Evolutionary conservation across 371 early-diverging fungal genomes (phyloP).

Genomic region (Mucor plumbeus): DNA sequence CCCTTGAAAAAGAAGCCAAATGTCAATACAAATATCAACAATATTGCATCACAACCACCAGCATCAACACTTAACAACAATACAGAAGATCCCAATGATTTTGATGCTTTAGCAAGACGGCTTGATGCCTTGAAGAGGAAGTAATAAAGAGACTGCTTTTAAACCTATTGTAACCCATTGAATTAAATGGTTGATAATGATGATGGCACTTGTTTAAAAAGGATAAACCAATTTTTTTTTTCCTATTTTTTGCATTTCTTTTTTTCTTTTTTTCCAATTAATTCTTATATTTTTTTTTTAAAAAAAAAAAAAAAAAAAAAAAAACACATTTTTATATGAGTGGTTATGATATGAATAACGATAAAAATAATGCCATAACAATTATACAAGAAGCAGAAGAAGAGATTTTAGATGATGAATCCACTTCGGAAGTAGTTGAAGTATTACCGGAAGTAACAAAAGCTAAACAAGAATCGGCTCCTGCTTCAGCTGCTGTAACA

Average conservation of each 20-base stretch:
- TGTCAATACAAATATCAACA: slow-evolving; percentile 3
- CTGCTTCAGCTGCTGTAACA: not conserved
- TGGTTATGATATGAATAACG: slow-evolving; percentile 11
- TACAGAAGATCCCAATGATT: slow-evolving; percentile 38
- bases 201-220: no score
- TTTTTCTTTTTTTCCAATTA: not conserved
- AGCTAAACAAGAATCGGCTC: not conserved
- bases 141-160: slow-evolving; percentile 24
- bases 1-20: slow-evolving; percentile 29
- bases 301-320: not conserved
- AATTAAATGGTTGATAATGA: not conserved
- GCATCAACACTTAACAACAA: slow-evolving; percentile 5
- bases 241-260: slow-evolving; percentile 5
- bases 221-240: no score
- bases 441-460: slow-evolving; percentile 13
- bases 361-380: not conserved
- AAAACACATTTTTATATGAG: not conserved
- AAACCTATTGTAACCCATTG: not conserved
- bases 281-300: not conserved
- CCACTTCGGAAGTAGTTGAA: not conserved
- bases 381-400: slow-evolving; percentile 8
- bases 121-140: slow-evolving; percentile 75
- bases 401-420: not conserved
- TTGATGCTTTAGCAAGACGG: slow-evolving; percentile 75
- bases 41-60: not conserved